A percentile compares a stretch with the other conserved stretches of the same genome.
Conservation (phyloP, 148 eudicot species). For the Silene conica region DNA sequence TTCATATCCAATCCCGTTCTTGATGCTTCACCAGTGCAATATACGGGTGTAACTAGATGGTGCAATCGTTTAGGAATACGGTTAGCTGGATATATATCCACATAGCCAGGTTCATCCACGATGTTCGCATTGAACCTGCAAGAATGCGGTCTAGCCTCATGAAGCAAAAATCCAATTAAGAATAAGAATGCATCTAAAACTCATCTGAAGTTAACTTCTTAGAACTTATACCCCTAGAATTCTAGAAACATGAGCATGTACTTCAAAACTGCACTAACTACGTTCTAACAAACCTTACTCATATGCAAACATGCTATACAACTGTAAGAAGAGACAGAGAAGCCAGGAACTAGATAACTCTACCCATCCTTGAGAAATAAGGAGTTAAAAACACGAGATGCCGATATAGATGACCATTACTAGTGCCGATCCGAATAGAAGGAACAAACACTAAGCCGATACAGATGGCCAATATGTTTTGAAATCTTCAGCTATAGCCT, state of each 20-base stretch:
- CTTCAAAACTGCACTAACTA: conserved; percentile 4
- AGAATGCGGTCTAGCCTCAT: conserved; percentile 12
- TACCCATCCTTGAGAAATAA: background rate
- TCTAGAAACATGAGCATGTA: background rate
- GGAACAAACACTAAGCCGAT: background rate
- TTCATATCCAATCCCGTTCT: conserved; percentile 28
- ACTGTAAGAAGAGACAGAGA: background rate
- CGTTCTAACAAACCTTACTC: background rate
- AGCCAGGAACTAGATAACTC: background rate
- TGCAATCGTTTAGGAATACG: conserved; percentile 67
- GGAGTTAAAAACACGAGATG: background rate
- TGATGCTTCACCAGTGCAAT: conserved; percentile 40
- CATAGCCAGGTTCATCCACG: conserved; percentile 75
- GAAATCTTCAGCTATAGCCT: background rate
- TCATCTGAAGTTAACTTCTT: background rate
- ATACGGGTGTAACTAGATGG: conserved; percentile 66
- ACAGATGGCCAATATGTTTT: background rate
- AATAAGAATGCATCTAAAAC: background rate
- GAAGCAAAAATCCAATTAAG: conserved; percentile 1
- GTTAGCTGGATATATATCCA: conserved; percentile 84
- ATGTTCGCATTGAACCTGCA: conserved; percentile 78
- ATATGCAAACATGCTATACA: background rate
- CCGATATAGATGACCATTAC: background rate
- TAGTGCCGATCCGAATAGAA: background rate
- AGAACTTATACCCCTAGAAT: background rate